Evolutionary conservation across 1,139 yeast genomes (phyloP), one percentile per base, ranked within the genome.

Genomic region (Geotrichum europaeum): DNA sequence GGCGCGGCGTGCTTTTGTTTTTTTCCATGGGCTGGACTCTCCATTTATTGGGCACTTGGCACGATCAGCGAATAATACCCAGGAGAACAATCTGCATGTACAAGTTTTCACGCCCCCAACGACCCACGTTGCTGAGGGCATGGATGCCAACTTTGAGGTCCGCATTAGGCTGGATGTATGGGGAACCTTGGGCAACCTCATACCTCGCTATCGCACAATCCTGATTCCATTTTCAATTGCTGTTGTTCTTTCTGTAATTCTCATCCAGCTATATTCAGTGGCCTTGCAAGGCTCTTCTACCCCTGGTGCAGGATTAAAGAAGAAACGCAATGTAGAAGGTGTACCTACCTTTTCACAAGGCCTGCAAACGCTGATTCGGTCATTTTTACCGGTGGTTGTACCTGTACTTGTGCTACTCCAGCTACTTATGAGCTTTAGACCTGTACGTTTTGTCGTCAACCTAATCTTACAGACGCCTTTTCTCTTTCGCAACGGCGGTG

Each of bases 31-130:
- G 12, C 40, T 58, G 4, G 79, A 84, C 25, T 85, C 95, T 0
- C 97, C 97, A 0, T 91, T 78, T 69, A 81, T 87, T 15, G 95
- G 96, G 1, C 81, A 81, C 64, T 57, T n/a, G 55, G 59, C 32
- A 67, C 28, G n/a, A 53, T 65, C 24, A 18, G 36, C 30, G 10
- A 25, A 36, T 9, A 45, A 49, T 6, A 52, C 32, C 3, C 49
- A 56, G 18, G 51, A 55, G 1, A 65, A 66, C 51, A 69, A 71
- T 28, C 65, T 78, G 30, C 73, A 72, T 49, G 58, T 77, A 9
- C 75, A 75, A 64, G 63, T 76, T 1, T 70, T 73, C 66, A 63
- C 73, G 3, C 71, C 68, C n/a, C 64, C 65, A 13, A 52, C 54
- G 51, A 18, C 18, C 10, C n/a, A 40, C 6, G 10, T 22, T n/a